Evolutionary conservation across 495 filamentous ascomycete species (phyloP).

Genomic region (Aspergillus bridgeri): DNA sequence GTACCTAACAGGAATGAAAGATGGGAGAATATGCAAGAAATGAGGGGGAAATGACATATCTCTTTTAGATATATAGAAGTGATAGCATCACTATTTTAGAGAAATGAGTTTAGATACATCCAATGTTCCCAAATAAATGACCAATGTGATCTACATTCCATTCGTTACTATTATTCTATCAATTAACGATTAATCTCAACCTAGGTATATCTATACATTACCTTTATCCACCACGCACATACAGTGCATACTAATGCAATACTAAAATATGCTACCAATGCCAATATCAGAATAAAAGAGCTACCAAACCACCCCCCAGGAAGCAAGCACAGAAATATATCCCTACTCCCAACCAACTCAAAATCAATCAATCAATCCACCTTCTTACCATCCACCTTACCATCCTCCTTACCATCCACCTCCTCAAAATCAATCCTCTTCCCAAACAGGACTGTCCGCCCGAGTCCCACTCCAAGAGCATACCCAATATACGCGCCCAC

Average conservation of each 20-base stretch:
- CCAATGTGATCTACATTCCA: too few relatives aligned
- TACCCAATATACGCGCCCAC: constrained; percentile 68
- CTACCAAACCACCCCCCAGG: too few relatives aligned
- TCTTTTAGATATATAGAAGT: too few relatives aligned
- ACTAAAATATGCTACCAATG: neutral
- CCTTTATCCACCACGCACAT: neutral
- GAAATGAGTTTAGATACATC: too few relatives aligned
- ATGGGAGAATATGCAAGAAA: too few relatives aligned
- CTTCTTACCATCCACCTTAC: constrained; percentile 30
- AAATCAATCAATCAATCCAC: constrained; percentile 10
- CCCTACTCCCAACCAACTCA: neutral
- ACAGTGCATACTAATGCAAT: neutral
- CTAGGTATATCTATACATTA: neutral
- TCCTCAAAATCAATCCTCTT: constrained; percentile 59
- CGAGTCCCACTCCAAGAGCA: constrained; percentile 56
- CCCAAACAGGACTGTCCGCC: constrained; percentile 56
- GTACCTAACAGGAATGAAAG: too few relatives aligned
- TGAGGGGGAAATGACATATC: too few relatives aligned
- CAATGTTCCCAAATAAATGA: too few relatives aligned
- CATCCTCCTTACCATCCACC: constrained; percentile 30
- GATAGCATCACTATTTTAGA: too few relatives aligned
- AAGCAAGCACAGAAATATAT: neutral
- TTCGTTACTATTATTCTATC: too few relatives aligned
- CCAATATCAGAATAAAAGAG: neutral
- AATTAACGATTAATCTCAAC: neutral